Base-by-base conservation (phyloP, 2,329 filamentous ascomycete genomes). In the Lachnellula cervina region DNA sequence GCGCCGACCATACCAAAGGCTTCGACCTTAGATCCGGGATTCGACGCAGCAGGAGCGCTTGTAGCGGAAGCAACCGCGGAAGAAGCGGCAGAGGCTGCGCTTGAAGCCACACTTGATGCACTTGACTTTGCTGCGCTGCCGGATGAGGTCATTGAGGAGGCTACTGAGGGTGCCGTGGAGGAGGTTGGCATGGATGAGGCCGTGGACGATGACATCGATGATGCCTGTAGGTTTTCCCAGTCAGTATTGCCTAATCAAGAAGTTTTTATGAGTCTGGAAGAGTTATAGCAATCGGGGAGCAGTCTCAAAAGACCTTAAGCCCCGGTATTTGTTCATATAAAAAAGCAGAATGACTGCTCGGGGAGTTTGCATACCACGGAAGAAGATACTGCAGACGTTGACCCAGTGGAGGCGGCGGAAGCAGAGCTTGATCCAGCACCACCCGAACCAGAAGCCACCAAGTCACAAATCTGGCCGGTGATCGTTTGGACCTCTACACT, bases 381-480 rank as follows among this genome's bases (percentile, higher is more conserved):
- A 25, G 25, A 25, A 5, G 25, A n/a, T n/a, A n/a, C 25, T 25
- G 25, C 25, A 25, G 25, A 32, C 28, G 28, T 32, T 32, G 28
- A 8, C 3, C 8, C 28, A 32, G 28, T n/a, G n/a, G n/a, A 25
- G 6, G 25, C 28, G 7, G 28, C 28, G 28, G 28, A 32, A 32
- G n/a, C n/a, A n/a, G n/a, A n/a, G n/a, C 28, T 32, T 32, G 28
- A 32, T 32, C 28, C 28, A 25, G 25, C 6, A 32, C 28, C 28
- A 32, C 28, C 28, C 28, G 28, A 32, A 32, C 28, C 28, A 8
- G 28, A 7, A 32, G 28, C 28, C 3, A 32, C 28, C 28, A 32
- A 9, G 3, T 32, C 28, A 32, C 62, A 64, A 45, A 64, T 63
- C 35, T 64, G 35, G n/a, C 25, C n/a, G 14, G 55, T 56, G 49